These are phyloP conservation scores for Citrus maxima DNA, from an alignment of 345 rosid genomes.

Conservation along the genomic window DNA sequence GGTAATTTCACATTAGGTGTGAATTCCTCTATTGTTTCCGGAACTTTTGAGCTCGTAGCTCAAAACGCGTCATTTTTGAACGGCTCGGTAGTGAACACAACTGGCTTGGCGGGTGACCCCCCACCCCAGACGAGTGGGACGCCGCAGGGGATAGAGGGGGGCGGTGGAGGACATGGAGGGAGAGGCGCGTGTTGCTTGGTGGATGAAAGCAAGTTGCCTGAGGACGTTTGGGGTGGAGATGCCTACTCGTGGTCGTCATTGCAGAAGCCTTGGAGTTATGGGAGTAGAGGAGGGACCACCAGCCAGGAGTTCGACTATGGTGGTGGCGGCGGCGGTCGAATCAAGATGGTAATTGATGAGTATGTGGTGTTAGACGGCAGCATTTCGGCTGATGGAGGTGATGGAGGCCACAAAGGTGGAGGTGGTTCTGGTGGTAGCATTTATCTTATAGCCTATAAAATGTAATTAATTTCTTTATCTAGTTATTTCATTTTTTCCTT, in stretches of 20 bases:
- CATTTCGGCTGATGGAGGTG: slow-evolving; percentile 80
- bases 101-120: slow-evolving; percentile 79
- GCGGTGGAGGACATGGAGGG: slow-evolving; percentile 99
- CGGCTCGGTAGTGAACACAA: slow-evolving; percentile 72
- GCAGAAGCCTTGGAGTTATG: slow-evolving; percentile 74
- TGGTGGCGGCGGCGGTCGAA: slow-evolving; percentile 90
- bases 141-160: slow-evolving; percentile 81
- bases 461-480: slow-evolving; percentile 48
- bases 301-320: slow-evolving; percentile 85
- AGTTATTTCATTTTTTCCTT: slow-evolving; percentile 10
- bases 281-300: slow-evolving; percentile 86
- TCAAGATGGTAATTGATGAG: slow-evolving; percentile 48
- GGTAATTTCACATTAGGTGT: slow-evolving; percentile 75
- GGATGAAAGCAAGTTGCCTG: slow-evolving; percentile 67
- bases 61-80: slow-evolving; percentile 59
- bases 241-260: slow-evolving; percentile 91
- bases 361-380: slow-evolving; percentile 60
- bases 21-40: slow-evolving; percentile 61
- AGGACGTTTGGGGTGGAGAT: slow-evolving; percentile 99
- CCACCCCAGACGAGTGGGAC: slow-evolving; percentile 97
- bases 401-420: slow-evolving; percentile 86
- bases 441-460: slow-evolving; percentile 61
- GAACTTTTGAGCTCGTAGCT: slow-evolving; percentile 69
- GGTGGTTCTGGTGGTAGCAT: slow-evolving; percentile 99
- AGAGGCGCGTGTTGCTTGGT: slow-evolving; percentile 86